These are phyloP conservation scores for Trametes coccinea DNA, from an alignment of 768 basidiomycete species.

Conservation along the genomic window DNA sequence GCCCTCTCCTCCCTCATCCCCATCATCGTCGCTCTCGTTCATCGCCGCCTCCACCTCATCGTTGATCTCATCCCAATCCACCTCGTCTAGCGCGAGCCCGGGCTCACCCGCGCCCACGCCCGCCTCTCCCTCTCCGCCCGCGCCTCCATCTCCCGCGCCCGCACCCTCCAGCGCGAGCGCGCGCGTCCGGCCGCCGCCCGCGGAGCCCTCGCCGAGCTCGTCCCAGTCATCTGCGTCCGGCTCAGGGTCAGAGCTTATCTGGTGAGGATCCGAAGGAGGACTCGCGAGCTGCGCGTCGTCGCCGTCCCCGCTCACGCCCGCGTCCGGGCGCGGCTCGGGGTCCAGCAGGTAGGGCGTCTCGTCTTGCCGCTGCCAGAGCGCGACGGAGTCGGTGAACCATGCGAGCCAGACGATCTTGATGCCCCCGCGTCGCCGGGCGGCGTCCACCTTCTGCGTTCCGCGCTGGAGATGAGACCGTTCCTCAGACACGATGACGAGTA, in stretches of 20 bases:
- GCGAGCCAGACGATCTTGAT: slow-evolving; percentile 84
- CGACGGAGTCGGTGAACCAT: slow-evolving; percentile 90
- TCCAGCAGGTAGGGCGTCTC: slow-evolving; percentile 78
- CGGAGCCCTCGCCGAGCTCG: slow-evolving; percentile 29
- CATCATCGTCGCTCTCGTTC: slow-evolving; percentile 75
- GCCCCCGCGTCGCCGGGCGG: slow-evolving; percentile 71
- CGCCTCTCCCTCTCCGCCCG: slow-evolving; percentile 29
- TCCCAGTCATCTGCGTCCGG: slow-evolving; percentile 72
- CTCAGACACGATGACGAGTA: background rate
- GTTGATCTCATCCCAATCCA: slow-evolving; percentile 83
- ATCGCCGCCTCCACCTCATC: slow-evolving; percentile 87
- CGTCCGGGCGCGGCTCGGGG: slow-evolving; percentile 42
- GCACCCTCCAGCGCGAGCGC: slow-evolving; percentile 9
- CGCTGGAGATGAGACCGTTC: slow-evolving; percentile 45
- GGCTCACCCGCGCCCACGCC: slow-evolving; percentile 32
- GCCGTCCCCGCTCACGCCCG: slow-evolving; percentile 21
- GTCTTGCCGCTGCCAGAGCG: slow-evolving; percentile 83
- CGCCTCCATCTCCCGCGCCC: slow-evolving; percentile 18
- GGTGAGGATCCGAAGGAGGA: slow-evolving; percentile 47
- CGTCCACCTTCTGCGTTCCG: slow-evolving; percentile 90
- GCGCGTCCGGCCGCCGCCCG: slow-evolving; percentile 31
- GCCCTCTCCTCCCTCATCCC: slow-evolving; percentile 35
- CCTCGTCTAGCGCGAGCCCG: slow-evolving; percentile 53
- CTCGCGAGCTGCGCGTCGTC: slow-evolving; percentile 38
- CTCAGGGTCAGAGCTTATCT: slow-evolving; percentile 66